Conservation (phyloP, 2,329 filamentous ascomycete species). For the Aspergillus arachidicola region DNA sequence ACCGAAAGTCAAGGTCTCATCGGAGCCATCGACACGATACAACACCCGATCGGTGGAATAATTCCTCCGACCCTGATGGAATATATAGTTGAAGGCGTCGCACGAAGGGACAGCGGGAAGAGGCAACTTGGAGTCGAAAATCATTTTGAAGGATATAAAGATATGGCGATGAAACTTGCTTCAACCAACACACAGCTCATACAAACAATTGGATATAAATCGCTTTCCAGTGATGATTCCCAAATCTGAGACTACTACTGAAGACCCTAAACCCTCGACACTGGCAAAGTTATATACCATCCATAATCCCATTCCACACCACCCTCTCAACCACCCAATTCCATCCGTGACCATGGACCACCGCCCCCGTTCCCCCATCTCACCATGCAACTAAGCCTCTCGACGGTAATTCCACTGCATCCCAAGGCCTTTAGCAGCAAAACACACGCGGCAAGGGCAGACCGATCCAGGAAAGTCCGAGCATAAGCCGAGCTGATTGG, state of each 20-base stretch:
- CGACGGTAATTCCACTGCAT: neutral
- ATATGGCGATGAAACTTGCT: neutral
- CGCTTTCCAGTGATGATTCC: neutral
- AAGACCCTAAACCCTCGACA: neutral
- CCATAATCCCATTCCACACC: neutral
- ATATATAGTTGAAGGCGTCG: slow-evolving; percentile 18
- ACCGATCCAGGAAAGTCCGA: neutral
- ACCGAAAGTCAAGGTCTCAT: slow-evolving; percentile 12
- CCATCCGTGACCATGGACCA: neutral
- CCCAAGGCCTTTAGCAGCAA: neutral
- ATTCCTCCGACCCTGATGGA: slow-evolving; percentile 10
- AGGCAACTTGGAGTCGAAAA: slow-evolving; percentile 13
- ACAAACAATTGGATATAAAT: neutral
- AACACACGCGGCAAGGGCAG: neutral
- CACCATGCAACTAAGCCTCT: neutral
- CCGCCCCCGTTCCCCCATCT: neutral
- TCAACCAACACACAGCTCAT: neutral
- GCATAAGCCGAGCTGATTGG: neutral
- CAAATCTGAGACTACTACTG: neutral
- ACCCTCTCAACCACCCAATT: neutral
- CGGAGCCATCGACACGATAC: slow-evolving; percentile 11
- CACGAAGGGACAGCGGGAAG: slow-evolving; percentile 7
- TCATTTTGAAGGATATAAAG: slow-evolving; percentile 8
- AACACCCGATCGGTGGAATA: slow-evolving; percentile 13
- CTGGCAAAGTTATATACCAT: neutral